Conservation (phyloP, 768 basidiomycete genomes). For the Chlorophyllum brunneum region DNA sequence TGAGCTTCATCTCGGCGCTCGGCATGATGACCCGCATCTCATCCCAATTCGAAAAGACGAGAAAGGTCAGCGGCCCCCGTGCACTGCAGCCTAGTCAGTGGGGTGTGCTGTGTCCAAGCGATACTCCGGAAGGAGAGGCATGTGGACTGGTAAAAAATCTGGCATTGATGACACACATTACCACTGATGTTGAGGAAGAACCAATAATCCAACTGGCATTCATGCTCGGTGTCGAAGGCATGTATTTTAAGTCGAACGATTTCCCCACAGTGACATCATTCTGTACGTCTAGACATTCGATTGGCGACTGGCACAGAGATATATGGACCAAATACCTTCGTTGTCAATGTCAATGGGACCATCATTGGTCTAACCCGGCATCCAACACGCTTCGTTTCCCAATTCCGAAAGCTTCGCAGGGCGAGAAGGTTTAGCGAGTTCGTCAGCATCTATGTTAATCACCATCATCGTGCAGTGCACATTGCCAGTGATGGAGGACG, state of each 20-base stretch:
- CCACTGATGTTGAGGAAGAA: slow-evolving; percentile 96
- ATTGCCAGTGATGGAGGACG: slow-evolving; percentile 97
- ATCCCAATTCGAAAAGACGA: slow-evolving; percentile 98
- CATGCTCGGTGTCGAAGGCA: slow-evolving; percentile 97
- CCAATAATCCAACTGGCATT: slow-evolving; percentile 87
- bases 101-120: slow-evolving; percentile 97
- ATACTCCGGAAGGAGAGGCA: slow-evolving; percentile 99
- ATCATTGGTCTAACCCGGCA: slow-evolving; percentile 91
- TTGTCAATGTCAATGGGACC: slow-evolving; percentile 96
- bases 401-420: slow-evolving; percentile 89
- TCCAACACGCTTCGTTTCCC: slow-evolving; percentile 79
- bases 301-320: slow-evolving; percentile 93
- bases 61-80: slow-evolving; percentile 96
- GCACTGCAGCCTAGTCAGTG: slow-evolving; percentile 98
- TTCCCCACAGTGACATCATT: slow-evolving; percentile 2
- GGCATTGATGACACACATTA: slow-evolving; percentile 99
- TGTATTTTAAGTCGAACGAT: not conserved
- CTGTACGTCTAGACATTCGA: slow-evolving; percentile 64
- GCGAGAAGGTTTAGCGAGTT: slow-evolving; percentile 94
- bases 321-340: slow-evolving; percentile 87
- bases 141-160: slow-evolving; percentile 98
- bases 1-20: slow-evolving; percentile 94
- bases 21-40: slow-evolving; percentile 99
- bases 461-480: slow-evolving; percentile 91
- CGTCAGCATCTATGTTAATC: slow-evolving; percentile 93